Percentiles rank a stretch among this genome's conserved stretches.
phyloP scores from a whole-genome alignment of 257 asterid genomes.

The Fraxinus pennsylvanica region DNA sequence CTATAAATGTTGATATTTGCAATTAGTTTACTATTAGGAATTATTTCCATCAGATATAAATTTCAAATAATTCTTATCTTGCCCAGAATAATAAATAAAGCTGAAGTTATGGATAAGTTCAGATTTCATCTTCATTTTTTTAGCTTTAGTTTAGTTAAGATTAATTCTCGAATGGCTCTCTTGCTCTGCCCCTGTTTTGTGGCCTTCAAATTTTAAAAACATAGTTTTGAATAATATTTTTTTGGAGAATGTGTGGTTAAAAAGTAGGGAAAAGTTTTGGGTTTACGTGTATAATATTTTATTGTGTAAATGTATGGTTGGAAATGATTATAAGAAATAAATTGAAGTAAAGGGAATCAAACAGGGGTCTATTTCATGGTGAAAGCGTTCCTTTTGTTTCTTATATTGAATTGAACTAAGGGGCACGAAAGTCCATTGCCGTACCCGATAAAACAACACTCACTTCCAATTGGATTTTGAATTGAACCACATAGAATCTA shows the following conservation, averaged over 20 bases:
- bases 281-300: no score
- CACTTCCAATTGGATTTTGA: background rate
- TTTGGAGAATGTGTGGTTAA: no score
- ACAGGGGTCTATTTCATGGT: background rate
- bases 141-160: background rate
- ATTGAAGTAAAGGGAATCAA: no score
- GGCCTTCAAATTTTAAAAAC: no score
- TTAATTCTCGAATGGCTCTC: background rate
- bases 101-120: background rate
- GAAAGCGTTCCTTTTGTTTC: background rate
- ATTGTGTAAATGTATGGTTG: no score
- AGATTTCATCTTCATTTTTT: background rate
- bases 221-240: no score
- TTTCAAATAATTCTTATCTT: background rate
- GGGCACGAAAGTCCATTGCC: background rate
- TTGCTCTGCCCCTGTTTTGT: background rate
- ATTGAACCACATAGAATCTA: background rate
- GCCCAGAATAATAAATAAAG: background rate
- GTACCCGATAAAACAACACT: background rate
- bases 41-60: background rate
- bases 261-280: no score
- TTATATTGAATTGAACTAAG: background rate
- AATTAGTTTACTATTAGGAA: background rate
- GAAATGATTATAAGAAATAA: no score
- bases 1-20: background rate